A percentile compares a stretch with the other conserved stretches of the same genome.
Evolutionary conservation across 176 grass and related monocot genomes (phyloP).

Genomic region (Aegilops umbellulata): DNA sequence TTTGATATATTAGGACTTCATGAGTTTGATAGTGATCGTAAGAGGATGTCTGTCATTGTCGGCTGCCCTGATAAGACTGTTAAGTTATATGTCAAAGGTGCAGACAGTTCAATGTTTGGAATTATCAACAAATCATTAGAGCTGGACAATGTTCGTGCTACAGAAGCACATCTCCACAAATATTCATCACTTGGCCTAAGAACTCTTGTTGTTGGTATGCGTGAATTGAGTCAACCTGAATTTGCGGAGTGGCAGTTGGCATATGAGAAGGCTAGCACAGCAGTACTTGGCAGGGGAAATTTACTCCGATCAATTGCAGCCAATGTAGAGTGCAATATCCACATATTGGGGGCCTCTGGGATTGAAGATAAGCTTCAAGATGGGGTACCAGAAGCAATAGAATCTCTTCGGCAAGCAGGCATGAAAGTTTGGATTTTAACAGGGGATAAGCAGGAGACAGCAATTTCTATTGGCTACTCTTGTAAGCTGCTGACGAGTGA

Average conservation of each 20-base stretch:
- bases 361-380: slow-evolving; percentile 96
- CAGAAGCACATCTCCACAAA: slow-evolving; percentile 67
- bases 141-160: slow-evolving; percentile 46
- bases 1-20: slow-evolving; percentile 86
- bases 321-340: slow-evolving; percentile 55
- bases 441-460: slow-evolving; percentile 93
- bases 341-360: slow-evolving; percentile 73
- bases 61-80: slow-evolving; percentile 63
- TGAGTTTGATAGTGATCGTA: slow-evolving; percentile 96
- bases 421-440: slow-evolving; percentile 89
- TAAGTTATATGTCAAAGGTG: slow-evolving; percentile 87
- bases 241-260: slow-evolving; percentile 68
- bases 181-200: slow-evolving; percentile 79
- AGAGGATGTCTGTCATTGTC: slow-evolving; percentile 92
- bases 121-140: slow-evolving; percentile 49
- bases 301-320: slow-evolving; percentile 53
- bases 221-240: slow-evolving; percentile 39
- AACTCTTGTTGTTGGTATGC: slow-evolving; percentile 71
- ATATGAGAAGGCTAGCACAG: slow-evolving; percentile 68
- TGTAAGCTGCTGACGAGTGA: slow-evolving; percentile 73
- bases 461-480: slow-evolving; percentile 86
- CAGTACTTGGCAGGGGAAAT: slow-evolving; percentile 58
- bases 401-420: slow-evolving; percentile 73
- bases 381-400: slow-evolving; percentile 87
- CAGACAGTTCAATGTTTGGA: slow-evolving; percentile 74